Conservation (phyloP, 2,329 filamentous ascomycete species). For the Monosporascus ibericus region DNA sequence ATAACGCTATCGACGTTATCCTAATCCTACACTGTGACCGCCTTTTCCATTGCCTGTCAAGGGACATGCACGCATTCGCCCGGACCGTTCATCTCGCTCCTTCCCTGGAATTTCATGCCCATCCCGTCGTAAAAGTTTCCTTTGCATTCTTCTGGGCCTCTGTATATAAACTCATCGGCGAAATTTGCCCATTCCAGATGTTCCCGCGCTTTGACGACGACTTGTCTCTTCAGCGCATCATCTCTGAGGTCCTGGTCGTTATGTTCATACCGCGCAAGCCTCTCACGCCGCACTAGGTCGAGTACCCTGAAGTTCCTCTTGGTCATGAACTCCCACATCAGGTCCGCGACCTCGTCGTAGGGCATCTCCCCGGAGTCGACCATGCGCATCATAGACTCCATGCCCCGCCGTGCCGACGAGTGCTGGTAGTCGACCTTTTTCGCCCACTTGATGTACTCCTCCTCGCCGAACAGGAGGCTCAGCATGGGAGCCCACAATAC, state of each 20-base stretch:
- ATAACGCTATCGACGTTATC: too few relatives aligned
- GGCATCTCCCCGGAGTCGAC: slow-evolving; percentile 1
- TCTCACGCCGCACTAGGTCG: neutral
- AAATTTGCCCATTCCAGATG: neutral
- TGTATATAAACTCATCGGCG: neutral
- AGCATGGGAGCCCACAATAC: slow-evolving; percentile 9
- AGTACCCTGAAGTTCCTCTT: neutral
- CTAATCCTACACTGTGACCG: neutral
- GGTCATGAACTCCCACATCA: neutral
- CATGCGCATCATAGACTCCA: neutral
- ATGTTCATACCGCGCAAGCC: neutral
- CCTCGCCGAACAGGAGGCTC: slow-evolving; percentile 9
- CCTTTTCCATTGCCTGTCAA: neutral
- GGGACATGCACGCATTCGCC: neutral
- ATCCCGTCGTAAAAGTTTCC: slow-evolving; percentile 2
- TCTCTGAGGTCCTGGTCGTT: neutral
- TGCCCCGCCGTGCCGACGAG: neutral
- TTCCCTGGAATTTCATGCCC: neutral
- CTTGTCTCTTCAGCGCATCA: neutral
- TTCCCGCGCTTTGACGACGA: neutral
- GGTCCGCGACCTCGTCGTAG: slow-evolving; percentile 1
- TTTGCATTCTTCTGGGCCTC: neutral
- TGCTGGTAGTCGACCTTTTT: slow-evolving; percentile 4
- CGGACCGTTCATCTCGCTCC: neutral
- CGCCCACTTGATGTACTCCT: slow-evolving; percentile 10